Conservation (phyloP, 2,329 filamentous ascomycete species). For the Orbilia brochopaga region DNA sequence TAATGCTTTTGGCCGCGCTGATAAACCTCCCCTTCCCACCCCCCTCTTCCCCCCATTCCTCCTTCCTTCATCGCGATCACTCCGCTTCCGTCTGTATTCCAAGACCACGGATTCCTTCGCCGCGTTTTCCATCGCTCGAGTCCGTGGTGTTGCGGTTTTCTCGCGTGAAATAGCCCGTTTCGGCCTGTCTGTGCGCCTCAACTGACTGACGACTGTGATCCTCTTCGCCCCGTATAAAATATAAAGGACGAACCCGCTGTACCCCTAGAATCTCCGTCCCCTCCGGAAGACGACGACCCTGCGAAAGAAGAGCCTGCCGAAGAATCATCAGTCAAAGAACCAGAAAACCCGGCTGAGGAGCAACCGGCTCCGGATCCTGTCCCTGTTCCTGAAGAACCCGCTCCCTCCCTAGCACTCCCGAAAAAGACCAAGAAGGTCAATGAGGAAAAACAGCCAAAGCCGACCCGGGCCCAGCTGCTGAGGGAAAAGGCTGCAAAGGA, state of each 20-base stretch:
- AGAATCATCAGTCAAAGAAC: conserved; percentile 21
- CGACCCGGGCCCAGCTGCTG: conserved; percentile 40
- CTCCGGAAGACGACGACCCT: conserved; percentile 32
- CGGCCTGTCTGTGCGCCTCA: conserved; percentile 24
- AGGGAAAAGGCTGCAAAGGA: conserved; percentile 33
- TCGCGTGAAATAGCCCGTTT: conserved; percentile 41
- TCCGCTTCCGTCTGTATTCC: conserved; percentile 20
- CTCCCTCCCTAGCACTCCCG: conserved; percentile 24
- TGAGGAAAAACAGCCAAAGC: conserved; percentile 31
- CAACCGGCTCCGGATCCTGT: conserved; percentile 13
- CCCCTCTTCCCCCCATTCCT: conserved; percentile 10
- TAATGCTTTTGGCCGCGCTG: not conserved
- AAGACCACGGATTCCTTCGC: conserved; percentile 30
- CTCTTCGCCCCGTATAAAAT: conserved; percentile 28
- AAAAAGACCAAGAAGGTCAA: conserved; percentile 32
- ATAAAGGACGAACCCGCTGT: conserved; percentile 31
- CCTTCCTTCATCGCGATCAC: not conserved
- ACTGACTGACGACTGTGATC: conserved; percentile 27
- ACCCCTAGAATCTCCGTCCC: conserved; percentile 9
- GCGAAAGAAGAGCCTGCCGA: conserved; percentile 24
- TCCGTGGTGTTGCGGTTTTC: conserved; percentile 18
- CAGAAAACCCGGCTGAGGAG: conserved; percentile 21
- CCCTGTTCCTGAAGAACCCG: conserved; percentile 39
- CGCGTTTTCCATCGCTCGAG: conserved; percentile 9
- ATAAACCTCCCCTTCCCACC: conserved; percentile 3